phyloP scores from a whole-genome alignment of 2,329 filamentous ascomycete genomes.

The Arachnomyces sp. region DNA sequence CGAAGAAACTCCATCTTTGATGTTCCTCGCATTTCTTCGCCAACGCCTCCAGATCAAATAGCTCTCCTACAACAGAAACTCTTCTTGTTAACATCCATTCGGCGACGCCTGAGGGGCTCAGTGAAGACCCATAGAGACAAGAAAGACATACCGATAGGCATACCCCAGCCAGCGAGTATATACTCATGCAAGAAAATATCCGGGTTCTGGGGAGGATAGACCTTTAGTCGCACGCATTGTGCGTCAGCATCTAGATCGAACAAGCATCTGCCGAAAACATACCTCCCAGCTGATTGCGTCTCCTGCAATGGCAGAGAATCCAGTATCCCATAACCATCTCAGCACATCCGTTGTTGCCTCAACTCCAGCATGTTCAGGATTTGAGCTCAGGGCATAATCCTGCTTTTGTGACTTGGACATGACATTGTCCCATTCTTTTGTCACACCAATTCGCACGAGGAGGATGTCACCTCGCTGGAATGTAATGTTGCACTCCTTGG shows the following conservation, averaged over 20 bases:
- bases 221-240: conserved; percentile 12
- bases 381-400: conserved; percentile 27
- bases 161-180: conserved; percentile 44
- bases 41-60: conserved; percentile 40
- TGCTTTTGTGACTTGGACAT: conserved; percentile 27
- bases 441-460: conserved; percentile 39
- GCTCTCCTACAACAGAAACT: conserved; percentile 27
- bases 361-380: conserved; percentile 40
- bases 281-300: conserved; percentile 50
- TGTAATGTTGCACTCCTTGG: conserved; percentile 33
- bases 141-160: conserved; percentile 35
- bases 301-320: conserved; percentile 50
- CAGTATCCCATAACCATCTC: conserved; percentile 51
- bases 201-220: conserved; percentile 34
- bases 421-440: conserved; percentile 32
- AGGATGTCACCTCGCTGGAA: conserved; percentile 47
- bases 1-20: conserved; percentile 43
- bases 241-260: too few species aligned
- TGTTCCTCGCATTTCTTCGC: conserved; percentile 28
- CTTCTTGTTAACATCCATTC: not conserved
- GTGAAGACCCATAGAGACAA: conserved; percentile 26
- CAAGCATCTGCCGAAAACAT: conserved; percentile 10
- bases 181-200: conserved; percentile 40
- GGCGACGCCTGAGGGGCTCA: too few species aligned
- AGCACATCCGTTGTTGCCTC: conserved; percentile 43